Evolutionary conservation across 768 basidiomycete species (phyloP).

Genomic region (Suillus bovinus): DNA sequence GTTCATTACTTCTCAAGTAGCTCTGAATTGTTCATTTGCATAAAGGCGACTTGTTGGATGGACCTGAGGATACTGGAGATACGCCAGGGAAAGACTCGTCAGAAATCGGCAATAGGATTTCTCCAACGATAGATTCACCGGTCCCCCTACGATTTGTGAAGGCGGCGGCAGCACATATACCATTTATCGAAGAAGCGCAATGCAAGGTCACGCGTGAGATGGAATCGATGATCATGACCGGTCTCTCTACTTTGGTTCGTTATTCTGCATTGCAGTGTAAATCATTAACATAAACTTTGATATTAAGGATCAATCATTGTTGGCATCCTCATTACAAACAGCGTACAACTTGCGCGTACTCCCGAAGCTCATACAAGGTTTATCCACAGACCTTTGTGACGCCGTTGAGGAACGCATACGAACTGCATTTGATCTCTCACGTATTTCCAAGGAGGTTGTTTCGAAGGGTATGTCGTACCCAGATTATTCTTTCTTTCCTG

Average conservation of each 20-base stretch:
- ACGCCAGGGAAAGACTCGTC: not conserved
- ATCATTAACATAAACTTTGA: not conserved
- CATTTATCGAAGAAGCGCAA: constrained; percentile 71
- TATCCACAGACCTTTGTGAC: constrained; percentile 78
- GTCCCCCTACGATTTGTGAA: constrained; percentile 74
- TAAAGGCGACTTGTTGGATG: constrained; percentile 54
- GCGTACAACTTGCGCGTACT: constrained; percentile 90
- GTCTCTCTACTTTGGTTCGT: constrained; percentile 74
- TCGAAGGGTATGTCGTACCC: constrained; percentile 57
- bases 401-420: constrained; percentile 82
- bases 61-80: constrained; percentile 26
- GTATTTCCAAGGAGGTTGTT: constrained; percentile 84
- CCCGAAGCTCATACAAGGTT: constrained; percentile 76
- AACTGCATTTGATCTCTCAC: constrained; percentile 81
- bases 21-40: constrained; percentile 9
- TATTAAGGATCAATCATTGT: constrained; percentile 79
- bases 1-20: not conserved
- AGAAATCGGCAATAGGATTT: constrained; percentile 12
- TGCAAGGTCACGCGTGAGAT: constrained; percentile 78
- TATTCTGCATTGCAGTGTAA: not conserved
- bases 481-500: not conserved
- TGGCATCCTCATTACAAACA: constrained; percentile 94
- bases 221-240: constrained; percentile 86
- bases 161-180: constrained; percentile 67
- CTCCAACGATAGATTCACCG: constrained; percentile 22